Base-by-base conservation (phyloP, 371 early-diverging fungal species). In the Syncephalis plumigaleata region DNA sequence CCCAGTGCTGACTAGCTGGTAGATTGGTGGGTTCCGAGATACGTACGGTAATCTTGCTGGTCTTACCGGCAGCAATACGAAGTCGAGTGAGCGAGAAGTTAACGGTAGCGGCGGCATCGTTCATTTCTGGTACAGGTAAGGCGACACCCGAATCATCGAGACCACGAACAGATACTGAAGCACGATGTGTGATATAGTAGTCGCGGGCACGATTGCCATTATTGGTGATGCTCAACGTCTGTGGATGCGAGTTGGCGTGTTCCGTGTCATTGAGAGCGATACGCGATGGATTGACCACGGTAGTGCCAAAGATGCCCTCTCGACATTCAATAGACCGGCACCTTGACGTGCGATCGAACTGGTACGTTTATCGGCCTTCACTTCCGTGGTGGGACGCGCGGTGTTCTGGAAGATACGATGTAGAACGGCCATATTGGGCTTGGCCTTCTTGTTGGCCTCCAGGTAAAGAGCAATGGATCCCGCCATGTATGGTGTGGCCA, bases 401-500 rank as follows among this genome's bases (percentile, higher is more conserved):
- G 65, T 71, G 61, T 77, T 84, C 46, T 68, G 55, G 17, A 71
- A 48, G 45, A 60, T 44, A 17, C 55, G 39, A 7, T 71, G 68
- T 21, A 55, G 40, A 20, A 42, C 47, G 45, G 49, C 54, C 36
- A 57, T 52, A 45, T 36, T 51, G 38, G 53, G 48, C 39, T 53
- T 50, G 45, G 39, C 16, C 48, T 52, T 56, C 1, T 50, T 43
- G 45, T 49, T 59, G 22, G 62, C 51, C 52, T 75, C 59, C 42
- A 70, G 50, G 51, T 65, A 59, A 49, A 85, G 57, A 4, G 85
- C 82, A 18, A 75, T 68, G 22, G 68, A 55, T 11, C 86, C 86
- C 9, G 84, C 68, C 8, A 75, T 65, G 56, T 77, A 78, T 0
- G 86, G 84, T 38, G 76, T 70, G 1, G 86, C 79, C 84, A 78